These are phyloP conservation scores for Trichophyton verrucosum DNA, from an alignment of 2,329 filamentous ascomycete genomes.

Conservation along the genomic window DNA sequence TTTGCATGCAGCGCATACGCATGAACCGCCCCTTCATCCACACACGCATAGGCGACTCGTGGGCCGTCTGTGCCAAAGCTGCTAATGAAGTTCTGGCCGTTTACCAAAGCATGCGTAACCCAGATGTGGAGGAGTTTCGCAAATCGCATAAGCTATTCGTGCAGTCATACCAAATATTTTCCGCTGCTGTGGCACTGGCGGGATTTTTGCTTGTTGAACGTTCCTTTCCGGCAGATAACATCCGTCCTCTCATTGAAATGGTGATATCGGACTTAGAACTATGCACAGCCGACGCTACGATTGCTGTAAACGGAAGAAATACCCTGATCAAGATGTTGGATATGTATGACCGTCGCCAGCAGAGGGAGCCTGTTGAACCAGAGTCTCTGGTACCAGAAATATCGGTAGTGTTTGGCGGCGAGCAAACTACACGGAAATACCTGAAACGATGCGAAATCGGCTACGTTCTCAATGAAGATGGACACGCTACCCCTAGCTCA, in stretches of 20 bases:
- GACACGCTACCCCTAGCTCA: background rate
- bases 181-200: constrained; percentile 19
- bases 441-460: constrained; percentile 17
- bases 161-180: constrained; percentile 20
- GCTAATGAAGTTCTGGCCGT: constrained; percentile 18
- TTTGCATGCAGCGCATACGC: constrained; percentile 19
- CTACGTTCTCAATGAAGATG: constrained; percentile 12
- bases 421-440: constrained; percentile 18
- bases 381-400: constrained; percentile 17
- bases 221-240: constrained; percentile 16
- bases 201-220: constrained; percentile 20
- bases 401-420: constrained; percentile 18
- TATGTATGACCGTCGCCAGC: constrained; percentile 17
- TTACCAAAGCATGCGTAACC: constrained; percentile 17
- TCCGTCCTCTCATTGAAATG: constrained; percentile 18
- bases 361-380: constrained; percentile 13
- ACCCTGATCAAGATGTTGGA: constrained; percentile 19
- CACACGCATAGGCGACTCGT: constrained; percentile 15
- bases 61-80: constrained; percentile 16
- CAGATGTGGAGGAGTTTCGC: constrained; percentile 14
- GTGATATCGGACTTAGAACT: constrained; percentile 17
- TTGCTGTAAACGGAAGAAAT: constrained; percentile 16
- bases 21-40: constrained; percentile 19
- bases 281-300: constrained; percentile 13
- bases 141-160: constrained; percentile 17